Evolutionary conservation across 768 basidiomycete species (phyloP).

Genomic region (Hebeloma cylindrosporum): DNA sequence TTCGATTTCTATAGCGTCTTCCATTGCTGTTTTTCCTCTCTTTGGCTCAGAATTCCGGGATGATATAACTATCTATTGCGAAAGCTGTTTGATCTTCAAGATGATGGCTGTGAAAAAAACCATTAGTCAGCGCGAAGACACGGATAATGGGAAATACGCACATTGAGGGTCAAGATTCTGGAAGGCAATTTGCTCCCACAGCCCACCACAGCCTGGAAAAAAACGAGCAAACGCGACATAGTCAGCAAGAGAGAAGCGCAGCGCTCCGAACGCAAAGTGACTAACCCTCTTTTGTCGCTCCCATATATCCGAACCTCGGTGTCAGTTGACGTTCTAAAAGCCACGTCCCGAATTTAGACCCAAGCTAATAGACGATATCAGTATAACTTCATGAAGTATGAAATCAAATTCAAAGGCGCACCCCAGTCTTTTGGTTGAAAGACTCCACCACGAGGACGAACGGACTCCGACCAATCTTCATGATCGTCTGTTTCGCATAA

Average conservation of each 20-base stretch:
- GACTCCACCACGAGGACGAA: conserved; percentile 88
- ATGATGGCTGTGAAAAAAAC: conserved; percentile 44
- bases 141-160: conserved; percentile 34
- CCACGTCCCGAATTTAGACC: conserved; percentile 85
- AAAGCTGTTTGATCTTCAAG: conserved; percentile 47
- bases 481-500: conserved; percentile 54
- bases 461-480: conserved; percentile 67
- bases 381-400: not conserved
- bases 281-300: conserved; percentile 69
- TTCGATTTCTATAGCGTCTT: conserved; percentile 8
- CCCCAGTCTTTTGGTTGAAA: conserved; percentile 87
- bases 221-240: conserved; percentile 9
- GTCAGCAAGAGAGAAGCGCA: conserved; percentile 11
- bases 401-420: conserved; percentile 23
- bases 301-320: conserved; percentile 81
- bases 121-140: conserved; percentile 17
- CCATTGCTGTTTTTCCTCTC: conserved; percentile 2
- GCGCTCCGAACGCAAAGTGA: conserved; percentile 3
- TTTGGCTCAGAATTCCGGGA: not conserved
- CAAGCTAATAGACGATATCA: conserved; percentile 45
- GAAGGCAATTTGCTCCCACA: conserved; percentile 82
- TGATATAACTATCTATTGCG: conserved; percentile 28
- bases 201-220: conserved; percentile 52
- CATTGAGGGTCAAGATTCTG: conserved; percentile 81
- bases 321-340: conserved; percentile 78